These are phyloP conservation scores for Pseudogymnoascus sp. DNA, from an alignment of 2,329 filamentous ascomycete genomes.

Conservation along the genomic window DNA sequence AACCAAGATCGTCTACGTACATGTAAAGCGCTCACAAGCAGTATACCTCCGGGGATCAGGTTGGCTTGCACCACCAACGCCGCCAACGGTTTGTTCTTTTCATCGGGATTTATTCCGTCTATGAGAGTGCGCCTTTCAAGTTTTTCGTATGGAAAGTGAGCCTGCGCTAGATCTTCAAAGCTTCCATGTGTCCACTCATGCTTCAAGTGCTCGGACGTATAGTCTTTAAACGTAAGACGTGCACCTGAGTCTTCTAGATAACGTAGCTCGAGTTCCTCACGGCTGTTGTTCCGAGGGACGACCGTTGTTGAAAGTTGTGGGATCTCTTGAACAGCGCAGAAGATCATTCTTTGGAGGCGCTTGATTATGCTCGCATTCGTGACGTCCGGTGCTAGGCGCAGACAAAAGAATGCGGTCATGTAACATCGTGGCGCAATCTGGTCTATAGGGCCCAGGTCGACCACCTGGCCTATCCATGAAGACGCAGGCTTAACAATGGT, in stretches of 20 bases:
- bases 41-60: background rate
- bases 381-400: background rate
- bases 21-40: conserved; percentile 5
- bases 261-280: conserved; percentile 3
- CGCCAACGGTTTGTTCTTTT: background rate
- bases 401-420: background rate
- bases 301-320: background rate
- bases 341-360: background rate
- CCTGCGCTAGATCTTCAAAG: conserved; percentile 8
- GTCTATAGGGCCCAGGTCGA: background rate
- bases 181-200: conserved; percentile 3
- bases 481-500: background rate
- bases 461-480: conserved; percentile 1
- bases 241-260: background rate
- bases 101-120: background rate
- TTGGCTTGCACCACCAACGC: conserved; percentile 4
- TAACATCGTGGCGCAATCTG: conserved; percentile 8
- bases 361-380: background rate
- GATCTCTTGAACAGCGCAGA: background rate
- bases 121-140: background rate
- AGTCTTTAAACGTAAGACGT: conserved; percentile 5
- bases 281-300: background rate
- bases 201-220: background rate
- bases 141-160: background rate
- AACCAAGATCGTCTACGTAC: background rate